Base-by-base conservation (phyloP, 106 monocot species). In the Triglochin maritima region DNA sequence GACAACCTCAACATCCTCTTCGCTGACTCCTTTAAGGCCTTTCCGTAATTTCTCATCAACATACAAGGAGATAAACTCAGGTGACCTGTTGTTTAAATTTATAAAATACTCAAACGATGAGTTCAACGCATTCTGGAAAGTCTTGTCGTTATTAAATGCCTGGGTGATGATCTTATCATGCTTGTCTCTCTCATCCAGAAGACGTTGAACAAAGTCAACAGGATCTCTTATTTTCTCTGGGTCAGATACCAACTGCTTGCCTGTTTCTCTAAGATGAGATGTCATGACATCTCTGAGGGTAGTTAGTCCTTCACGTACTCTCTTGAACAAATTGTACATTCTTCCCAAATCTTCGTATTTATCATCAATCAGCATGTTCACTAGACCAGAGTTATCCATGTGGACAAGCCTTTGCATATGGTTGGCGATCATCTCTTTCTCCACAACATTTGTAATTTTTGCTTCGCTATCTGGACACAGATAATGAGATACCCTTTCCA, bases 361-460 rank as follows among this genome's bases (percentile, higher is more conserved):
- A 65, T 95, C 94, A 78, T 95, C 77, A 7, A 90, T 52, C 47
- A 95, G 81, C 94, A 95, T 95, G 53, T 78, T 90, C 41, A 95
- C 90, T 12, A 95, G 94, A 10, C 90, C 95, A 45, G 90, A 96
- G 44, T 88, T 88, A 67, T 96, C 90, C 95, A 90, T 96, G 61
- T 90, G 87, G 47, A 95, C 85, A 59, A 95, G 77, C 60, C 90
- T 84, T 55, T 95, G 90, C 94, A 96, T 90, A 78, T 96, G 87
- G 63, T 87, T 96, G 3, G 79, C 85, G 54, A 96, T 86, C 87
- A 96, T 90, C 73, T 96, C 90, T 57, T 65, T 81, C 78, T 96
- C 95, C 44, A 96, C 95, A 15, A 96, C 95, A 70, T 75, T 72
- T 7, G 90, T 90, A 71, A 96, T 83, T 67, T 85, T 88, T 48